phyloP scores from a whole-genome alignment of 306 rosid species.

The Crataegus laevigata region DNA sequence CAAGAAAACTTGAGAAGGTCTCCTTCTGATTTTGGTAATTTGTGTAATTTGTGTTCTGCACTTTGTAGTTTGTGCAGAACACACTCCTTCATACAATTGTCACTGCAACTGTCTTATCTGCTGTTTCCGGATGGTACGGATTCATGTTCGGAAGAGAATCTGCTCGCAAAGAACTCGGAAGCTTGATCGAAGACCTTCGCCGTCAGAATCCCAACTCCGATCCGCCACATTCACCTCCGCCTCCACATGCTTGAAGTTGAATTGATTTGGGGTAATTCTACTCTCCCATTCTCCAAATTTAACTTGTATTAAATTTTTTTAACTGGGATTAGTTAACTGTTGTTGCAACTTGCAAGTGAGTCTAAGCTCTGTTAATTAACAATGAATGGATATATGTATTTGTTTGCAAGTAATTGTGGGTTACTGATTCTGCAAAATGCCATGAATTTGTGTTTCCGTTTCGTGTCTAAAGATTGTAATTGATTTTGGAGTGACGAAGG shows the following conservation, averaged over 20 bases:
- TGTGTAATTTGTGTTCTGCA: no score
- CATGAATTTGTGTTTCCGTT: neutral
- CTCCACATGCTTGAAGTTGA: conserved; percentile 44
- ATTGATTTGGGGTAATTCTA: neutral
- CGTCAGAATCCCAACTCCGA: conserved; percentile 28
- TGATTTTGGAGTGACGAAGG: neutral
- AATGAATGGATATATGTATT: no score
- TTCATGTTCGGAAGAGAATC: conserved; percentile 96
- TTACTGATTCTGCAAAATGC: neutral
- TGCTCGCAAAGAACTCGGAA: conserved; percentile 77
- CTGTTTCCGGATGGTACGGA: conserved; percentile 85
- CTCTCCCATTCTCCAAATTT: neutral
- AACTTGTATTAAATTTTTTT: neutral
- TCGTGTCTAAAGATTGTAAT: neutral
- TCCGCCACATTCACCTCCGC: conserved; percentile 8
- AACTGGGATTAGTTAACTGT: neutral
- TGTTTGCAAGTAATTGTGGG: neutral
- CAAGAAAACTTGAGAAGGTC: no score
- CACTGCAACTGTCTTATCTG: conserved; percentile 77
- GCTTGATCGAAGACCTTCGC: conserved; percentile 65
- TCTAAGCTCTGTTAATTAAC: no score
- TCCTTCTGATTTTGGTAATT: no score
- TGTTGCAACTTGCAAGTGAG: no score
- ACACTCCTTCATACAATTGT: conserved; percentile 70
- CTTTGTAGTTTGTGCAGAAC: no score